Conservation (phyloP, 805 yeast species). For the Schwanniomyces yamadae region DNA sequence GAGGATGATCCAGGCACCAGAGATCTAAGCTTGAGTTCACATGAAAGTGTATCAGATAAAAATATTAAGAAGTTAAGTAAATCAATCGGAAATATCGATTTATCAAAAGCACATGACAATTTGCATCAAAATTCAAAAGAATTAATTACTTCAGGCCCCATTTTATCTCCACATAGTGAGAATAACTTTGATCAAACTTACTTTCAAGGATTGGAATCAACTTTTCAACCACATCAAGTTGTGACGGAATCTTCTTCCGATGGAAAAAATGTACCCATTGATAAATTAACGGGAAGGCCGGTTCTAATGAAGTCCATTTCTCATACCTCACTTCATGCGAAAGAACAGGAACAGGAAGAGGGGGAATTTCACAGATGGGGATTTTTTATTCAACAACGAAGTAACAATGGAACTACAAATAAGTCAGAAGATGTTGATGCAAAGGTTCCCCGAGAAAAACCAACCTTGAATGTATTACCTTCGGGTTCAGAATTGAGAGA, state of each 20-base stretch:
- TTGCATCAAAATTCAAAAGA: slow-evolving; percentile 52
- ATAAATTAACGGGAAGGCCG: slow-evolving; percentile 70
- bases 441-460: slow-evolving; percentile 15
- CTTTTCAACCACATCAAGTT: slow-evolving; percentile 64
- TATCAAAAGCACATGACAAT: slow-evolving; percentile 20
- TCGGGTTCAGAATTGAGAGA: slow-evolving; percentile 56
- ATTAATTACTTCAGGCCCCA: slow-evolving; percentile 52
- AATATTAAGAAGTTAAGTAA: not conserved
- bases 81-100: slow-evolving; percentile 1
- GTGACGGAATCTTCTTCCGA: slow-evolving; percentile 62
- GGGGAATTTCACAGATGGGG: slow-evolving; percentile 91
- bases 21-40: no score
- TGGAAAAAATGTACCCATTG: slow-evolving; percentile 55
- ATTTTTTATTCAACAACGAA: slow-evolving; percentile 68
- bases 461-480: slow-evolving; percentile 44
- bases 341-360: slow-evolving; percentile 83
- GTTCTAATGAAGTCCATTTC: slow-evolving; percentile 63
- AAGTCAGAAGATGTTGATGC: slow-evolving; percentile 7
- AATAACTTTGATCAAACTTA: slow-evolving; percentile 16
- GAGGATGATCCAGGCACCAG: not conserved
- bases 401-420: slow-evolving; percentile 15
- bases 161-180: slow-evolving; percentile 44
- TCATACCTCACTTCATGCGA: slow-evolving; percentile 65
- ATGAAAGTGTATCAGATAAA: not conserved
- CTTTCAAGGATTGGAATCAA: slow-evolving; percentile 21